Percentiles rank a stretch among this genome's conserved stretches.
Evolutionary conservation across 2,329 filamentous ascomycete genomes (phyloP).

Genomic region (Fusarium siculi): DNA sequence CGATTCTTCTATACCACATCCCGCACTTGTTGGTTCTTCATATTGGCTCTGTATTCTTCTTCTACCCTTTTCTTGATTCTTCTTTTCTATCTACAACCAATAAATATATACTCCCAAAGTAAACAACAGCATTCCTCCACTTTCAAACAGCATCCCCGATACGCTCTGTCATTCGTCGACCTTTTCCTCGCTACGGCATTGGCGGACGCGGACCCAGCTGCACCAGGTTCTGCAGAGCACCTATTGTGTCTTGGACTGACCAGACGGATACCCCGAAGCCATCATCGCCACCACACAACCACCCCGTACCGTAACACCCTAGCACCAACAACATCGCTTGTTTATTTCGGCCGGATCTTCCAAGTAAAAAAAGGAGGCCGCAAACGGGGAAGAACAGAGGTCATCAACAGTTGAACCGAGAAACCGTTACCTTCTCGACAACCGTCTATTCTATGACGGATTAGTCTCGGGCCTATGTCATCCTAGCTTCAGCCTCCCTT

Average conservation of each 20-base stretch:
- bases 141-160: conserved; percentile 21
- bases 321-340: conserved; percentile 35
- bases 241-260: conserved; percentile 18
- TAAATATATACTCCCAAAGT: conserved; percentile 1
- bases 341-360: conserved; percentile 5
- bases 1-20: conserved; percentile 30
- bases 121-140: conserved; percentile 14
- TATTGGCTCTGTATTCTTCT: conserved; percentile 1
- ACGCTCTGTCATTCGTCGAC: conserved; percentile 38
- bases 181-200: conserved; percentile 21
- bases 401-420: background rate
- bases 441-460: conserved; percentile 41
- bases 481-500: conserved; percentile 36
- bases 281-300: conserved; percentile 43
- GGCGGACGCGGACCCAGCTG: conserved; percentile 39
- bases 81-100: background rate
- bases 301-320: conserved; percentile 35
- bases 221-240: conserved; percentile 38
- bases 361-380: conserved; percentile 9
- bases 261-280: conserved; percentile 42
- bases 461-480: conserved; percentile 37
- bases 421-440: conserved; percentile 15
- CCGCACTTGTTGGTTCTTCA: conserved; percentile 8
- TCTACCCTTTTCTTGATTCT: background rate
- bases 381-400: conserved; percentile 2